Conservation (phyloP, 2,329 filamentous ascomycete species). For the Stachybotrys echinatus region DNA sequence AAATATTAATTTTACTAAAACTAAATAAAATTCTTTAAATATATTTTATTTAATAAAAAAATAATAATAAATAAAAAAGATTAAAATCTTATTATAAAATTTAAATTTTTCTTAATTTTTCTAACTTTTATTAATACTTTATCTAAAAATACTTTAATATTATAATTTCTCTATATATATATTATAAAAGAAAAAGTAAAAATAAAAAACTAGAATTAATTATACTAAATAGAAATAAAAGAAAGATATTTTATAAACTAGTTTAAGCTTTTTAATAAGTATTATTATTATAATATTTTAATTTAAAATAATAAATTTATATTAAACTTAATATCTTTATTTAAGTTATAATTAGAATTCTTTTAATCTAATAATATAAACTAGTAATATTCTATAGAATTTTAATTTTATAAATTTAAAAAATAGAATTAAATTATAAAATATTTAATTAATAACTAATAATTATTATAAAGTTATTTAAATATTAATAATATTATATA, state of each 20-base stretch:
- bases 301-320: background rate
- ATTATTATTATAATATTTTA: conserved; percentile 3
- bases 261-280: conserved; percentile 1
- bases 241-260: background rate
- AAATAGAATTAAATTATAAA: conserved; percentile 1
- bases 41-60: conserved; percentile 3
- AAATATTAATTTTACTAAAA: conserved; percentile 3
- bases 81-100: conserved; percentile 4
- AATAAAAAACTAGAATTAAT: conserved; percentile 2
- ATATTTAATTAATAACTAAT: conserved; percentile 1
- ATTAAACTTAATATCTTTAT: conserved; percentile 2
- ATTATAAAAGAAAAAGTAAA: background rate
- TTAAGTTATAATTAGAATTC: background rate
- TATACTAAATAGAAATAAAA: conserved; percentile 2
- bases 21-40: background rate
- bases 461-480: background rate
- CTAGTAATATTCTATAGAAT: conserved; percentile 1
- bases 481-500: background rate
- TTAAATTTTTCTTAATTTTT: conserved; percentile 3
- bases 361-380: background rate
- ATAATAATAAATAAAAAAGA: conserved; percentile 5
- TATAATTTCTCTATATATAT: conserved; percentile 5
- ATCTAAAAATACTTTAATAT: conserved; percentile 2
- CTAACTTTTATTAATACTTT: conserved; percentile 2
- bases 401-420: conserved; percentile 2